A percentile compares a stretch with the other conserved stretches of the same genome.
Conservation (phyloP, 331 rosid genomes). For the Quercus lobata region DNA sequence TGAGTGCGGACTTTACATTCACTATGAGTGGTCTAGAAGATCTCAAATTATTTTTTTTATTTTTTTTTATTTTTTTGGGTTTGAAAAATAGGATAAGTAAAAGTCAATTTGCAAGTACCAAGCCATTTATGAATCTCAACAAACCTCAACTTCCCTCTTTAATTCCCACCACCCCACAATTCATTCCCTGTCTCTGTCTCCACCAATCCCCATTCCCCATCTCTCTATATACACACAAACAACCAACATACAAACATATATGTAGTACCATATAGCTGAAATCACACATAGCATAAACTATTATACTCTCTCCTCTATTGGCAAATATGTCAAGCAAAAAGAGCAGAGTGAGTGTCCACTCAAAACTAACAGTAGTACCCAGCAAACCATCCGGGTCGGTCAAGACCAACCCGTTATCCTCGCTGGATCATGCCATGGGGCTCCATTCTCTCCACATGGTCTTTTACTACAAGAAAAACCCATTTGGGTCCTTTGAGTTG, state of each 20-base stretch:
- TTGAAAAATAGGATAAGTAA: no score
- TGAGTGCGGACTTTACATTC: no score
- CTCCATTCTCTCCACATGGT: conserved; percentile 41
- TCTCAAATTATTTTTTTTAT: no score
- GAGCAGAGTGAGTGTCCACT: conserved; percentile 30
- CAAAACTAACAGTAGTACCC: conserved; percentile 59
- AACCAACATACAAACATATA: no score
- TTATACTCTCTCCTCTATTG: background rate
- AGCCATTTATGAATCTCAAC: conserved; percentile 2
- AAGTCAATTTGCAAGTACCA: background rate
- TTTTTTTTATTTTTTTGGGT: no score
- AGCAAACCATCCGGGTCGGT: conserved; percentile 42
- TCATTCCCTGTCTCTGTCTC: no score
- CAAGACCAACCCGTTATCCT: conserved; percentile 23
- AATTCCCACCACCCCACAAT: background rate
- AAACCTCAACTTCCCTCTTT: background rate
- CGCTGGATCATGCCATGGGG: conserved; percentile 53
- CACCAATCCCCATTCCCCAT: background rate
- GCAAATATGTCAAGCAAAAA: background rate
- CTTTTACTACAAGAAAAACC: conserved; percentile 41
- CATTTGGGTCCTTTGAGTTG: conserved; percentile 42
- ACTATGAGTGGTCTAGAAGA: no score
- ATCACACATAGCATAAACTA: no score
- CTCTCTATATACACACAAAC: background rate
- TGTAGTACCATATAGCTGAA: no score